These are phyloP conservation scores for Forsythia viridissima DNA, from an alignment of 257 asterid species.

Conservation along the genomic window DNA sequence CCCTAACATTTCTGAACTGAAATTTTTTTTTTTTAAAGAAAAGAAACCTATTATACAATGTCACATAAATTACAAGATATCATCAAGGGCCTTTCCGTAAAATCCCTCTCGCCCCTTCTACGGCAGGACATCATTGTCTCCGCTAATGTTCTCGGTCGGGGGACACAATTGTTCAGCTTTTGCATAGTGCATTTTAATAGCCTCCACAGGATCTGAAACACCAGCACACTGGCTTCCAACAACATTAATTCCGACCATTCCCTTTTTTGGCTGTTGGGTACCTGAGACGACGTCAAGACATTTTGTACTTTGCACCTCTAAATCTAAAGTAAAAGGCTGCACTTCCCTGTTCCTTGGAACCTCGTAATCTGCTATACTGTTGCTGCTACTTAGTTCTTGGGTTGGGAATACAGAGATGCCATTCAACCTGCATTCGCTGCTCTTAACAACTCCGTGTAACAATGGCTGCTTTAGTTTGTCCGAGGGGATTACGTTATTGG, in stretches of 20 bases:
- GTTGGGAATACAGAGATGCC: constrained; percentile 46
- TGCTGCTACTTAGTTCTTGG: constrained; percentile 47
- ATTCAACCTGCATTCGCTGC: constrained; percentile 32
- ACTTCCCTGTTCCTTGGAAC: constrained; percentile 45
- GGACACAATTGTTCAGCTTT: constrained; percentile 52
- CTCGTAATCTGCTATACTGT: constrained; percentile 42
- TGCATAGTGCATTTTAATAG: constrained; percentile 73
- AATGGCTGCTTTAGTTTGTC: constrained; percentile 45
- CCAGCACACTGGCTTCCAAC: constrained; percentile 66
- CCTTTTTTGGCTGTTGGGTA: constrained; percentile 51
- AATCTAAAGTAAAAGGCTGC: constrained; percentile 53
- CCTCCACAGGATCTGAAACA: constrained; percentile 86
- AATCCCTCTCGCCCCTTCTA: constrained; percentile 33
- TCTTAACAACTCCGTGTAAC: not conserved
- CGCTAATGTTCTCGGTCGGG: constrained; percentile 32
- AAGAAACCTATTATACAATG: constrained; percentile 57
- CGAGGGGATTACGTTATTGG: constrained; percentile 42
- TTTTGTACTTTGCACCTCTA: constrained; percentile 76
- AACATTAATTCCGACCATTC: constrained; percentile 56
- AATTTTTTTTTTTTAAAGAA: not conserved
- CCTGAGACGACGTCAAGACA: constrained; percentile 53
- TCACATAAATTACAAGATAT: constrained; percentile 40
- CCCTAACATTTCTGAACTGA: constrained; percentile 44
- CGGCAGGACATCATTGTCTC: constrained; percentile 81
- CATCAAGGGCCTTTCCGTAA: constrained; percentile 29